A percentile compares a stretch with the other conserved stretches of the same genome.
These are phyloP conservation scores for Penicillium roqueforti DNA, from an alignment of 495 filamentous ascomycete genomes.

Conservation along the genomic window DNA sequence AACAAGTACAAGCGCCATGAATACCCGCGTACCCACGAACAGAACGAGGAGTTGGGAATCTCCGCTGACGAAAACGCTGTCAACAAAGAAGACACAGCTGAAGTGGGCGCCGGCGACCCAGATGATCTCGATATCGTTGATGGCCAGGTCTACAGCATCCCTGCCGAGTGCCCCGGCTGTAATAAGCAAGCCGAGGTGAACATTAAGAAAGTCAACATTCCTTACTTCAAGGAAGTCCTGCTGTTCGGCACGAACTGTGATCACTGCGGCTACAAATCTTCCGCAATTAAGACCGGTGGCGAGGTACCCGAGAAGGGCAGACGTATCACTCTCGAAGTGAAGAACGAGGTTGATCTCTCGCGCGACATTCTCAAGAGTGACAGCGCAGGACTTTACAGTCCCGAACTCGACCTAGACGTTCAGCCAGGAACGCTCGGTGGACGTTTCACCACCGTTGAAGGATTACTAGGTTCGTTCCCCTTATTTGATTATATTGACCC, in stretches of 20 bases:
- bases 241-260: conserved; percentile 86
- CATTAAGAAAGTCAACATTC: conserved; percentile 85
- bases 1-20: conserved; percentile 79
- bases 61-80: conserved; percentile 38
- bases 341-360: conserved; percentile 69
- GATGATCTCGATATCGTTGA: conserved; percentile 77
- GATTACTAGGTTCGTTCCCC: conserved; percentile 26
- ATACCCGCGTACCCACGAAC: conserved; percentile 74
- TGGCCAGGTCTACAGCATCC: conserved; percentile 85
- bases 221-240: conserved; percentile 92
- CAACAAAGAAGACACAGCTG: conserved; percentile 21
- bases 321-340: conserved; percentile 73
- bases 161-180: conserved; percentile 87
- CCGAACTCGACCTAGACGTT: conserved; percentile 78
- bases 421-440: conserved; percentile 90
- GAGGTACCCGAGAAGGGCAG: conserved; percentile 83
- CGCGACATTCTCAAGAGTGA: conserved; percentile 97
- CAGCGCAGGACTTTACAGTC: conserved; percentile 76
- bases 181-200: conserved; percentile 59
- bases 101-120: conserved; percentile 18
- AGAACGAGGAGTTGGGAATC: conserved; percentile 79
- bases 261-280: conserved; percentile 88
- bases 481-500: not conserved
- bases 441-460: conserved; percentile 96
- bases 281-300: conserved; percentile 72